phyloP scores from a whole-genome alignment of 495 filamentous ascomycete genomes.

The Annulohypoxylon moriforme region DNA sequence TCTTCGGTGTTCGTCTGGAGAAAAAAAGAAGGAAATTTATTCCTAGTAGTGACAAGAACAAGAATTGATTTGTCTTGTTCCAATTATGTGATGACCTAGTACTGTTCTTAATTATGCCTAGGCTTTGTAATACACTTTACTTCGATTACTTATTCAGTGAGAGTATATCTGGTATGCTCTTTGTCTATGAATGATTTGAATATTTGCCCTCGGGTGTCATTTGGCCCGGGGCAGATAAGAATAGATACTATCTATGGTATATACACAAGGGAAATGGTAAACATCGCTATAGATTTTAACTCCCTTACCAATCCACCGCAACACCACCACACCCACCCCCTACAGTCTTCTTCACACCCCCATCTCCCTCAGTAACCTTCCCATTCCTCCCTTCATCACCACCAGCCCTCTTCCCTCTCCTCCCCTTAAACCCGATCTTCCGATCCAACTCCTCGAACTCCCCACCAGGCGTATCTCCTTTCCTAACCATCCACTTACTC shows the following conservation, averaged over 20 bases:
- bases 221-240: not conserved
- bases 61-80: slow-evolving; percentile 47
- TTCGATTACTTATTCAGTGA: not conserved
- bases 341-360: slow-evolving; percentile 41
- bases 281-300: too few relatives aligned
- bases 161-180: not conserved
- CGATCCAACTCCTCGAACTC: slow-evolving; percentile 75
- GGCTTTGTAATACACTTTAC: slow-evolving; percentile 5
- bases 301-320: slow-evolving; percentile 79
- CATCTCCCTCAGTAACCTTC: slow-evolving; percentile 56
- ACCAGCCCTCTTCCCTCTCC: slow-evolving; percentile 51
- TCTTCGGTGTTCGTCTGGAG: slow-evolving; percentile 46
- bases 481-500: slow-evolving; percentile 82
- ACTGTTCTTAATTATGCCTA: not conserved
- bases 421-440: slow-evolving; percentile 61
- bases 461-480: slow-evolving; percentile 68
- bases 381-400: slow-evolving; percentile 50
- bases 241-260: not conserved
- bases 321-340: slow-evolving; percentile 58
- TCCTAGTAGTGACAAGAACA: slow-evolving; percentile 49
- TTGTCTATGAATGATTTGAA: not conserved
- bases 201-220: not conserved
- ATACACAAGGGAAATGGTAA: not conserved
- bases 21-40: slow-evolving; percentile 42
- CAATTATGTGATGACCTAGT: slow-evolving; percentile 17